Evolutionary conservation across 306 rosid species (phyloP), one percentile per base, ranked within the genome.

Genomic region (Psophocarpus tetragonolobus): DNA sequence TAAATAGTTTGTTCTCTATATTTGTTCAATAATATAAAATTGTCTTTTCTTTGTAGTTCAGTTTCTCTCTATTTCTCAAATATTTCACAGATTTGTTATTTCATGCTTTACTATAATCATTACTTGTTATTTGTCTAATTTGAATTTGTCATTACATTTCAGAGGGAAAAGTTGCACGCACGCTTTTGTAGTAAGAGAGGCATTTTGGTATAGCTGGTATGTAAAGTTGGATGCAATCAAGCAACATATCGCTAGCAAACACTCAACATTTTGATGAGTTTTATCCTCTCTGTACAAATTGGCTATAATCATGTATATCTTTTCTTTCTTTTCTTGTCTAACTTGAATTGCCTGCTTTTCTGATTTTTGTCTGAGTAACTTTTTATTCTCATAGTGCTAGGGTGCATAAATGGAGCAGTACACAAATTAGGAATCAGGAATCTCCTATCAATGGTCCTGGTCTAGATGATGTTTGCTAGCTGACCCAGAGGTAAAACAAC

Each of bases 161-260:
- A 94, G 98, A 88, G 98, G 87, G 98, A 94, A 87, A 97, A 94
- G 83, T 79, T 94, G 75, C 97, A 97, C 18, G 98, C 98, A 21
- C 91, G 98, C 30, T 94, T 94, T 80, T n/a, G n/a, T n/a, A n/a
- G n/a, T n/a, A n/a, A n/a, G n/a, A n/a, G n/a, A n/a, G n/a, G n/a
- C n/a, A n/a, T n/a, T n/a, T n/a, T n/a, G n/a, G n/a, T n/a, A n/a
- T n/a, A n/a, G n/a, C n/a, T n/a, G n/a, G n/a, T n/a, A n/a, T n/a
- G n/a, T n/a, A n/a, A n/a, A n/a, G n/a, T n/a, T n/a, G n/a, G n/a
- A n/a, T n/a, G n/a, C n/a, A n/a, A n/a, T n/a, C n/a, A n/a, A n/a
- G n/a, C n/a, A n/a, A n/a, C n/a, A n/a, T n/a, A n/a, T n/a, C n/a
- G n/a, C n/a, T n/a, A n/a, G n/a, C n/a, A n/a, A n/a, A n/a, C n/a